phyloP scores from a whole-genome alignment of 1,284 basidiomycete species.

The Puccinia novopanici region DNA sequence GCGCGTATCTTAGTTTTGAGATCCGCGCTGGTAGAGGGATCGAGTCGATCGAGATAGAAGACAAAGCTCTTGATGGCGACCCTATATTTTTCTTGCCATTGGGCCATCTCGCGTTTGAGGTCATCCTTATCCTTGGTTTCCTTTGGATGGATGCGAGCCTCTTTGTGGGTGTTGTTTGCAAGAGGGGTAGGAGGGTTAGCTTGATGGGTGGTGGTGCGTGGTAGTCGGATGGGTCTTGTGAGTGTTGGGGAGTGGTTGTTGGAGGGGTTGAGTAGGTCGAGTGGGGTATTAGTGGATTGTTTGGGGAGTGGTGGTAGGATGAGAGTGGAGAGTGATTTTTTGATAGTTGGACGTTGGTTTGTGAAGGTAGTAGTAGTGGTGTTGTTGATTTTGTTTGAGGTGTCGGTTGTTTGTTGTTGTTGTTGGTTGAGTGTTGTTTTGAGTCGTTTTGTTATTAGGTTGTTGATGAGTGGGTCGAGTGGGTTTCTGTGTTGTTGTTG shows the following conservation, averaged over 20 bases:
- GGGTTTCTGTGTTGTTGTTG: neutral
- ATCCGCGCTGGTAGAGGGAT: slow-evolving; percentile 63
- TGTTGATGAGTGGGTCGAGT: slow-evolving; percentile 6
- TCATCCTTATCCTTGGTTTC: slow-evolving; percentile 44
- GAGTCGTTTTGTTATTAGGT: neutral
- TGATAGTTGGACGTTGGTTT: slow-evolving; percentile 9
- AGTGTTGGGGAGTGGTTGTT: neutral
- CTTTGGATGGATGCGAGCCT: neutral
- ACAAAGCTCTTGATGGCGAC: slow-evolving; percentile 78
- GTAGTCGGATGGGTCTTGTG: neutral
- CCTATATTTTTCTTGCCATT: slow-evolving; percentile 80
- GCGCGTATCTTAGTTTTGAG: slow-evolving; percentile 67
- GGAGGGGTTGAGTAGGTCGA: slow-evolving; percentile 21
- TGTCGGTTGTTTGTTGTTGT: no score
- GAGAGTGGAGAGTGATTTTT: slow-evolving; percentile 25
- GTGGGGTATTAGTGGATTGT: slow-evolving; percentile 26
- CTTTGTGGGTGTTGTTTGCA: neutral
- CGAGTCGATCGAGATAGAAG: slow-evolving; percentile 80
- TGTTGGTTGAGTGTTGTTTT: slow-evolving; percentile 4
- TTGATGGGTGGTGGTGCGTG: neutral
- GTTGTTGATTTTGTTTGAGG: neutral
- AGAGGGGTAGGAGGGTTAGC: neutral
- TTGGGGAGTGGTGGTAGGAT: slow-evolving; percentile 16
- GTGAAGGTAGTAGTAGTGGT: neutral
- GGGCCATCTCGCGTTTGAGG: slow-evolving; percentile 38